Evolutionary conservation across 2,329 filamentous ascomycete genomes (phyloP).

Genomic region (Chalara sp.): DNA sequence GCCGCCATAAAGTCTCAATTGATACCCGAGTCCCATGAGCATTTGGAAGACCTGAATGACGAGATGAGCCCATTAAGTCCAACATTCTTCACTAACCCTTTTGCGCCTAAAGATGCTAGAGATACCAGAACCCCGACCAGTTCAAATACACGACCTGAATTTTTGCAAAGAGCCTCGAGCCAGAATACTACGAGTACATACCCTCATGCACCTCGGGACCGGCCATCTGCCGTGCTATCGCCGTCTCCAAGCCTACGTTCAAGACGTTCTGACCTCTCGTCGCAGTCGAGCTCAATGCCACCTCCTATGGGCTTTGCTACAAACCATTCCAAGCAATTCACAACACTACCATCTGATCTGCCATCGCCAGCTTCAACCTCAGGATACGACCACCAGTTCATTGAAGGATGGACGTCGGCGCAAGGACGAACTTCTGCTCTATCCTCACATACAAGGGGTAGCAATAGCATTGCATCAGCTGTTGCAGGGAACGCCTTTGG

Average conservation of each 20-base stretch:
- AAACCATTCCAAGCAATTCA: constrained; percentile 39
- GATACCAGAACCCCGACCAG: constrained; percentile 12
- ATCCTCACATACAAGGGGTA: constrained; percentile 45
- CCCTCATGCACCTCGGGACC: constrained; percentile 27
- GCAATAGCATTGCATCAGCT: constrained; percentile 48
- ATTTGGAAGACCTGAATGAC: constrained; percentile 11
- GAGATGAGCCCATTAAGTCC: constrained; percentile 20
- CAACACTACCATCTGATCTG: constrained; percentile 46
- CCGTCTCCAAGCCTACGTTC: constrained; percentile 56
- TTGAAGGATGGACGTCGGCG: constrained; percentile 54
- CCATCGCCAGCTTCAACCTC: constrained; percentile 48
- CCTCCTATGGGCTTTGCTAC: constrained; percentile 42
- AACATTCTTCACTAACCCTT: constrained; percentile 27
- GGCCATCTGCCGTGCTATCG: constrained; percentile 46
- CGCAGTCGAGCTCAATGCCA: constrained; percentile 29
- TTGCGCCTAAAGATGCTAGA: constrained; percentile 15
- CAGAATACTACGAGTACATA: constrained; percentile 38
- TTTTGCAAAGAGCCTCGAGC: constrained; percentile 42
- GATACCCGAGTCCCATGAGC: constrained; percentile 12
- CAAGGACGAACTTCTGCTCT: constrained; percentile 53
- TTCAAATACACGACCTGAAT: constrained; percentile 17
- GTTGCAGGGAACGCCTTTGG: constrained; percentile 29
- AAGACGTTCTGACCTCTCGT: constrained; percentile 52
- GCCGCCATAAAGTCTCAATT: constrained; percentile 32
- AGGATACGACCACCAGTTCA: constrained; percentile 48